Conservation (phyloP, 78 protist genomes). For the Dictyostelium intermedium region DNA sequence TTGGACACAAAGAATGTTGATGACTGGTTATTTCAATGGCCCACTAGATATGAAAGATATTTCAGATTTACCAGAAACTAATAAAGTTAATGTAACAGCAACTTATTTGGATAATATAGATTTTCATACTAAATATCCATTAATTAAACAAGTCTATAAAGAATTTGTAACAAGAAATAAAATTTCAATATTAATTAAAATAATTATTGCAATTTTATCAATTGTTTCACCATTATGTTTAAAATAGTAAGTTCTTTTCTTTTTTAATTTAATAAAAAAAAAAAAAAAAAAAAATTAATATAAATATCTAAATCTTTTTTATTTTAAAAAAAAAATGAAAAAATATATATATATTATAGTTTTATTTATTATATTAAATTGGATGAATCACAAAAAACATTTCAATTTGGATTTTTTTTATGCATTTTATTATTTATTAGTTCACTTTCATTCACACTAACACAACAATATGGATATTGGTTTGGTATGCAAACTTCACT, state of each 20-base stretch:
- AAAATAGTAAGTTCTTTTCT: neutral
- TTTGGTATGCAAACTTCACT: slow-evolving; percentile 21
- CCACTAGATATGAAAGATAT: slow-evolving; percentile 32
- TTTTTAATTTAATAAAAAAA: too few relatives aligned
- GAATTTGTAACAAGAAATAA: neutral
- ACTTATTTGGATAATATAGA: neutral
- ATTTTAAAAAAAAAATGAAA: too few relatives aligned
- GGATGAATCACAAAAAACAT: neutral
- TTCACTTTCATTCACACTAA: neutral
- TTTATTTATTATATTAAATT: neutral
- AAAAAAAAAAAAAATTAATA: too few relatives aligned
- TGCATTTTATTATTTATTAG: slow-evolving; percentile 3
- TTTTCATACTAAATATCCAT: neutral
- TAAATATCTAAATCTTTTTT: too few relatives aligned
- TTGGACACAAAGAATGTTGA: slow-evolving; percentile 26
- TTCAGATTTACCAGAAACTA: neutral
- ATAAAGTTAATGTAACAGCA: neutral
- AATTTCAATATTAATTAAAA: neutral
- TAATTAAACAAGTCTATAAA: slow-evolving; percentile 16
- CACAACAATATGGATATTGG: slow-evolving; percentile 34
- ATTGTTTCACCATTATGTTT: slow-evolving; percentile 17
- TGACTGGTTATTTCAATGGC: slow-evolving; percentile 22
- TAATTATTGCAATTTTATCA: neutral
- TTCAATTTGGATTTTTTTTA: neutral
- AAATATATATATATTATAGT: too few relatives aligned